These are phyloP conservation scores for Picea abies DNA, from an alignment of 83 land plant species.

Conservation along the genomic window DNA sequence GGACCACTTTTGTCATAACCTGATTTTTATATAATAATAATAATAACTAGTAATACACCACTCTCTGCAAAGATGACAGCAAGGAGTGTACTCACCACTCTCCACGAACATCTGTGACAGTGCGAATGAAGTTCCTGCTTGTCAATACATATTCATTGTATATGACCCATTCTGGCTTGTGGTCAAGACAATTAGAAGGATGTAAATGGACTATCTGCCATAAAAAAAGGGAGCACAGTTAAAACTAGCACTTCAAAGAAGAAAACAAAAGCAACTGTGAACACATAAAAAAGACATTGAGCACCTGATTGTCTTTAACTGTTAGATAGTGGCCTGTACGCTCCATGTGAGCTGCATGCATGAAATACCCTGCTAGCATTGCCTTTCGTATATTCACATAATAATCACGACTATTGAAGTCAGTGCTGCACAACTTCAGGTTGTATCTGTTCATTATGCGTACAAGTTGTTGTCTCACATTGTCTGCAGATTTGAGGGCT, in stretches of 20 bases:
- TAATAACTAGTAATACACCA: background rate
- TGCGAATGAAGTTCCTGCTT: constrained; percentile 90
- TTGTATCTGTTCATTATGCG: constrained; percentile 92
- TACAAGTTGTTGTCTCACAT: constrained; percentile 91
- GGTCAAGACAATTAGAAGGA: constrained; percentile 94
- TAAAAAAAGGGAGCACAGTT: background rate
- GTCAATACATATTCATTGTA: constrained; percentile 97
- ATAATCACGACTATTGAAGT: constrained; percentile 91
- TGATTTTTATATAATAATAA: background rate
- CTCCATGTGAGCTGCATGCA: constrained; percentile 98
- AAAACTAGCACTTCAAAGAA: background rate
- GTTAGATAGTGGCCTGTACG: constrained; percentile 95
- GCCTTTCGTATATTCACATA: constrained; percentile 96
- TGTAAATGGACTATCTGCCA: constrained; percentile 90
- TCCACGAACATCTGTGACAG: constrained; percentile 91
- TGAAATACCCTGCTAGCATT: constrained; percentile 95
- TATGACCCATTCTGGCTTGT: constrained; percentile 98
- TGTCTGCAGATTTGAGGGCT: constrained; percentile 93
- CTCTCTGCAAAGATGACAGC: background rate
- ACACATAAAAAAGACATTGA: background rate
- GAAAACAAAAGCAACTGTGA: background rate
- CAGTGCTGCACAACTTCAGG: constrained; percentile 93
- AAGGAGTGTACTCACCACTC: constrained; percentile 71
- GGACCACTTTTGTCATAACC: background rate
- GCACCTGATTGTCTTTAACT: constrained; percentile 97